Evolutionary conservation across 2,329 filamentous ascomycete genomes (phyloP), one percentile per base, ranked within the genome.

Genomic region (Furcasterigmium sp.): DNA sequence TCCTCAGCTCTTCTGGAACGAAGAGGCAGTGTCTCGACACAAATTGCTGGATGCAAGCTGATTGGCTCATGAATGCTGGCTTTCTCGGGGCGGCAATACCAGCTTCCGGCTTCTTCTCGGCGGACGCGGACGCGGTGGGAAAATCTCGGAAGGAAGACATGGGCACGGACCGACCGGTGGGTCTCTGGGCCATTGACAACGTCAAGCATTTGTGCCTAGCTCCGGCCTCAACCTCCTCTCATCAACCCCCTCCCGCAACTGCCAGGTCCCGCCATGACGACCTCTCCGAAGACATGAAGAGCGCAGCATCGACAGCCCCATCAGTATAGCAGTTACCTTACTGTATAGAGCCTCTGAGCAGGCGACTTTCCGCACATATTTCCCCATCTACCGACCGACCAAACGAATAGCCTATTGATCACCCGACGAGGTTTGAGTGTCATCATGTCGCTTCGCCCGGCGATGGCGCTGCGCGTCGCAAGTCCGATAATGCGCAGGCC

Each of bases 401-500:
- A n/a, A n/a, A n/a, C n/a, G n/a, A n/a, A n/a, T n/a, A n/a, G n/a
- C n/a, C n/a, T n/a, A n/a, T n/a, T n/a, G n/a, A n/a, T n/a, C n/a
- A n/a, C n/a, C n/a, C n/a, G n/a, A n/a, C n/a, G n/a, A n/a, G n/a
- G n/a, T n/a, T n/a, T n/a, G 41, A 30, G 41, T 42, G 43, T 45
- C 42, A 36, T 26, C 45, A 50, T 50, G 48, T 46, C 48, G 30
- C 41, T 44, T 34, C 48, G 43, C 21, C 48, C 48, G 34, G 46
- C 43, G 38, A 38, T 50, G 46, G 46, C 48, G 40, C 39, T 50
- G 37, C 46, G 42, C 28, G 42, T 42, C 30, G 34, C 39, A 28
- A 49, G 44, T 8, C 44, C 44, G 29, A 39, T 46, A 23, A 25
- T 50, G 15, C 46, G 46, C 30, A 36, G 48, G 20, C 41, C 39